Conservation (phyloP, 202 grass and related monocot genomes). For the Carex sylvatica region DNA sequence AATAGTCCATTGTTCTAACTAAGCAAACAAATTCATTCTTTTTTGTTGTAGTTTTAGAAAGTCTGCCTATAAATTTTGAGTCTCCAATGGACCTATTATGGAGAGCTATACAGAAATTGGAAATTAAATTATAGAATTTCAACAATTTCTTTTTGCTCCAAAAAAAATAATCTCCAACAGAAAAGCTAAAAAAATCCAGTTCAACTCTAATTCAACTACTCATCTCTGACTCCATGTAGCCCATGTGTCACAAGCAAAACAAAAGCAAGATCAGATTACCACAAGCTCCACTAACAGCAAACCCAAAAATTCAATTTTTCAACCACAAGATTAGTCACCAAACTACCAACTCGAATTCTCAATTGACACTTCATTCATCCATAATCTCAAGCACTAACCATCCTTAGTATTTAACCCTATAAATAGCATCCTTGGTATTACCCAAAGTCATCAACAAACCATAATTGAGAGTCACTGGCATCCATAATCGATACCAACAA, state of each 20-base stretch:
- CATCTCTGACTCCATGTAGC: not conserved
- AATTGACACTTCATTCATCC: not conserved
- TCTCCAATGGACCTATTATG: not conserved
- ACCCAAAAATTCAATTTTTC: conserved; percentile 18
- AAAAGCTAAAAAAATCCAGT: not conserved
- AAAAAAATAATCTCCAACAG: not conserved
- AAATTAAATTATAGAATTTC: not conserved
- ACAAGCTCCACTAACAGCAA: conserved; percentile 21
- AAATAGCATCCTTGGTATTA: conserved; percentile 14
- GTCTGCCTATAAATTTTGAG: not conserved
- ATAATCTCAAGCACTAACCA: not conserved
- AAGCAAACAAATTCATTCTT: not conserved
- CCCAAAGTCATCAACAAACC: not conserved
- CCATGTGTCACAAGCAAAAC: conserved; percentile 4
- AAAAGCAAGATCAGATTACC: conserved; percentile 11
- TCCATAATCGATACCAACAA: too few species aligned
- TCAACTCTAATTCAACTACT: conserved; percentile 14
- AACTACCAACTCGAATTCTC: not conserved
- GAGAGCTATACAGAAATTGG: not conserved
- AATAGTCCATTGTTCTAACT: not conserved
- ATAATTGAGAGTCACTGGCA: too few species aligned
- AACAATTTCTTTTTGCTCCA: not conserved
- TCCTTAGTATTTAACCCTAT: conserved; percentile 18
- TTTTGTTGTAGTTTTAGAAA: not conserved
- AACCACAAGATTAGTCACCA: conserved; percentile 9